Evolutionary conservation across 2,329 filamentous ascomycete species (phyloP).

Genomic region (Venturiaceae sp.): DNA sequence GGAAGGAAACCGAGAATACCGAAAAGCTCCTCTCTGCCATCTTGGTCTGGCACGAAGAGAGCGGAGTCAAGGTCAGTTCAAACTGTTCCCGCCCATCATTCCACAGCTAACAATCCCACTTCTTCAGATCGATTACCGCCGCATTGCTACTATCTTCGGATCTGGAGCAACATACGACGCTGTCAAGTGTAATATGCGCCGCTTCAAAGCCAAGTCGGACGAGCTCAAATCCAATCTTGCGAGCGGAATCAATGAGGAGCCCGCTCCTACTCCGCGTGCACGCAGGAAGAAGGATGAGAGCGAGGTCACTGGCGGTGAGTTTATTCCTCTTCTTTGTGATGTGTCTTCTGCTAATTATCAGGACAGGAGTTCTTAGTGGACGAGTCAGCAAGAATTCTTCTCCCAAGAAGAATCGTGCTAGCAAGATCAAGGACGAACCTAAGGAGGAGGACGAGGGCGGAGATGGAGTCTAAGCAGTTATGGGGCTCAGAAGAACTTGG

Average conservation of each 20-base stretch:
- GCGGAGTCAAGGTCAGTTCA: constrained; percentile 21
- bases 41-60: constrained; percentile 20
- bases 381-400: not conserved
- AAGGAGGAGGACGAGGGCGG: not conserved
- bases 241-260: not conserved
- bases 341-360: not conserved
- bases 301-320: not conserved
- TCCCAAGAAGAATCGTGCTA: not conserved
- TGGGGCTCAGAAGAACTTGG: not conserved
- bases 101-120: not conserved
- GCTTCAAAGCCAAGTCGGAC: constrained; percentile 31
- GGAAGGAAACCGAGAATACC: constrained; percentile 23
- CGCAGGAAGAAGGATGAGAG: not conserved
- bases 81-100: not conserved
- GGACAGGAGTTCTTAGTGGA: not conserved
- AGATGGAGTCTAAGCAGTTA: not conserved
- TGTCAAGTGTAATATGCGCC: constrained; percentile 36
- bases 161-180: constrained; percentile 37
- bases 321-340: not conserved
- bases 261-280: not conserved
- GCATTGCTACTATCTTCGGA: constrained; percentile 35
- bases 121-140: constrained; percentile 32
- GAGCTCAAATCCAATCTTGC: constrained; percentile 13
- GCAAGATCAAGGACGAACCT: not conserved
- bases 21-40: constrained; percentile 31